These are phyloP conservation scores for Vigna angularis DNA, from an alignment of 306 rosid genomes.

Conservation along the genomic window DNA sequence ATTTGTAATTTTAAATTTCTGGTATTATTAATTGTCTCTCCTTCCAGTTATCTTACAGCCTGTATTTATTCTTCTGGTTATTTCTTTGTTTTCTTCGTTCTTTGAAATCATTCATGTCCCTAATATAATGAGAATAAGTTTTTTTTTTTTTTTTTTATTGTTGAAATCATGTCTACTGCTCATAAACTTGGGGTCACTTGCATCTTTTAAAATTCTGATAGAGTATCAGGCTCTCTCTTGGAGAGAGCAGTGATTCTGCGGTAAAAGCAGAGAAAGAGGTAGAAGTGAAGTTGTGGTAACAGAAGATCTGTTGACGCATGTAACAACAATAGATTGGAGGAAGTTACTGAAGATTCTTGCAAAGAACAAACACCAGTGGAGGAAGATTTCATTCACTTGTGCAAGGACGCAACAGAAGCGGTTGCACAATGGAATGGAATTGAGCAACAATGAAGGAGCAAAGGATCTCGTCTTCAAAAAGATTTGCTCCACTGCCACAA, in stretches of 20 bases:
- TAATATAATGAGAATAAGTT: no score
- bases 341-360: neutral
- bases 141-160: no score
- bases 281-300: neutral
- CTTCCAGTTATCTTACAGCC: conserved; percentile 1
- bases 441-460: neutral
- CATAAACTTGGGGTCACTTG: neutral
- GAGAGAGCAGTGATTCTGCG: neutral
- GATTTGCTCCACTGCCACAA: neutral
- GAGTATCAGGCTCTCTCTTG: neutral
- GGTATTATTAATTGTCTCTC: conserved; percentile 33
- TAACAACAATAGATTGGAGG: neutral
- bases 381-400: neutral
- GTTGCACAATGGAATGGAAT: neutral
- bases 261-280: neutral
- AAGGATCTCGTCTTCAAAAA: neutral
- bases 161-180: neutral
- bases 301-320: neutral
- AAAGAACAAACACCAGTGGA: neutral
- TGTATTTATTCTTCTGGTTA: conserved; percentile 14
- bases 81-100: neutral
- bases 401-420: neutral
- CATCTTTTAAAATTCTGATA: neutral
- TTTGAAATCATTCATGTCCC: conserved; percentile 2
- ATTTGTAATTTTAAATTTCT: conserved; percentile 41